Conservation (phyloP, 257 asterid species). For the Solanum habrochaites region DNA sequence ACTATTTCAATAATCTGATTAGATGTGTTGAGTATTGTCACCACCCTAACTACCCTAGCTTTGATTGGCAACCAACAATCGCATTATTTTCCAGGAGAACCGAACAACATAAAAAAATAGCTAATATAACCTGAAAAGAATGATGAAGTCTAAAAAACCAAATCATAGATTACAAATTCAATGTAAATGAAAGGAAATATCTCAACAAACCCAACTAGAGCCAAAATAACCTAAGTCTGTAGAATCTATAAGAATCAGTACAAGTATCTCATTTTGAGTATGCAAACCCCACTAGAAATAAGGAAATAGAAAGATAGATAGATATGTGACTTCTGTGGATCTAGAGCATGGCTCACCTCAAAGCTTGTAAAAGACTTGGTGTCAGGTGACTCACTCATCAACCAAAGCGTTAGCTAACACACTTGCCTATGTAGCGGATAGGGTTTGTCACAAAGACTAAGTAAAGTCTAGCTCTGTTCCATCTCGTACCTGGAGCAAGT, state of each 20-base stretch:
- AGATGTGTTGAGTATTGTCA: background rate
- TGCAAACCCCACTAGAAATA: background rate
- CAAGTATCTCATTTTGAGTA: background rate
- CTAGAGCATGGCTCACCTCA: background rate
- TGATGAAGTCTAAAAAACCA: background rate
- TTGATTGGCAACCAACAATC: background rate
- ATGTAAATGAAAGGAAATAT: background rate
- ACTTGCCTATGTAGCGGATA: too few relatives aligned
- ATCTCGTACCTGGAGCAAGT: too few relatives aligned
- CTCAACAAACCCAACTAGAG: background rate
- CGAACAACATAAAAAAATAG: background rate
- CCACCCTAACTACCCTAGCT: background rate
- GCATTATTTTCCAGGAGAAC: background rate
- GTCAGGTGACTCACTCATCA: background rate
- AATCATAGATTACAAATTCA: background rate
- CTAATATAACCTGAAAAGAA: background rate
- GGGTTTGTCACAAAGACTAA: too few relatives aligned
- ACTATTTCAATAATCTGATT: background rate
- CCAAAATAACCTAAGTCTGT: background rate
- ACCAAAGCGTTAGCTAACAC: background rate
- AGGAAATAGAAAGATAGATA: background rate
- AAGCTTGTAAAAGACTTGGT: background rate
- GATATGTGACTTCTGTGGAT: background rate
- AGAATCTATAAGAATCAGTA: background rate
- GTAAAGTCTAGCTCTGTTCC: too few relatives aligned